phyloP scores from a whole-genome alignment of 768 basidiomycete genomes.

The Lyophyllum shimeji region DNA sequence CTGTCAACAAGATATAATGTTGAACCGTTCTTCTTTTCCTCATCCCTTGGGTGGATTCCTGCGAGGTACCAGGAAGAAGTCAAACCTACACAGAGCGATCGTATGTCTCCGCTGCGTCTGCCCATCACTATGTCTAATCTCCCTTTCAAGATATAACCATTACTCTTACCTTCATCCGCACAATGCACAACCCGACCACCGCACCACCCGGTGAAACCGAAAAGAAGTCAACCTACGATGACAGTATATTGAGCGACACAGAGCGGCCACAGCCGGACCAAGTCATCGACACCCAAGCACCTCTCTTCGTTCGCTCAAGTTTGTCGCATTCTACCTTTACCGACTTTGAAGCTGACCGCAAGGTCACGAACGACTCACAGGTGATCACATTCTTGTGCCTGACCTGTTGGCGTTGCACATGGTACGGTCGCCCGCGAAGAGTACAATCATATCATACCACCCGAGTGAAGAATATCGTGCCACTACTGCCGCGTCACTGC shows the following conservation, averaged over 20 bases:
- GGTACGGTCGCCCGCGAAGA: conserved; percentile 38
- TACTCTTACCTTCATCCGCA: conserved; percentile 50
- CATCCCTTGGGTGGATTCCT: conserved; percentile 61
- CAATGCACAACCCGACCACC: conserved; percentile 29
- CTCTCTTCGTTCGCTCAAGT: conserved; percentile 43
- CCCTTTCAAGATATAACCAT: conserved; percentile 51
- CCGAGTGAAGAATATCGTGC: conserved; percentile 30
- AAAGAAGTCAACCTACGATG: conserved; percentile 12
- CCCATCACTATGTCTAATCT: neutral
- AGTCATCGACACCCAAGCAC: conserved; percentile 52
- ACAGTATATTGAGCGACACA: conserved; percentile 11
- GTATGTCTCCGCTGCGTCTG: conserved; percentile 28
- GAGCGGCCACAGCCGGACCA: conserved; percentile 21
- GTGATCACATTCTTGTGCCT: conserved; percentile 33
- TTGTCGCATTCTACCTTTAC: conserved; percentile 2
- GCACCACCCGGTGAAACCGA: conserved; percentile 21
- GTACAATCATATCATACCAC: conserved; percentile 47
- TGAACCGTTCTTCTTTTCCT: conserved; percentile 68
- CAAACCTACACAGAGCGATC: conserved; percentile 28
- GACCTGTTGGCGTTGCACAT: conserved; percentile 58
- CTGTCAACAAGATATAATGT: conserved; percentile 38
- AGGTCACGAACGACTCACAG: conserved; percentile 16
- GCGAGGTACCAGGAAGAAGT: conserved; percentile 53
- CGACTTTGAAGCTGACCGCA: neutral
- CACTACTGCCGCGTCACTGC: conserved; percentile 34